These are phyloP conservation scores for Cadophora malorum DNA, from an alignment of 2,329 filamentous ascomycete genomes.

Conservation along the genomic window DNA sequence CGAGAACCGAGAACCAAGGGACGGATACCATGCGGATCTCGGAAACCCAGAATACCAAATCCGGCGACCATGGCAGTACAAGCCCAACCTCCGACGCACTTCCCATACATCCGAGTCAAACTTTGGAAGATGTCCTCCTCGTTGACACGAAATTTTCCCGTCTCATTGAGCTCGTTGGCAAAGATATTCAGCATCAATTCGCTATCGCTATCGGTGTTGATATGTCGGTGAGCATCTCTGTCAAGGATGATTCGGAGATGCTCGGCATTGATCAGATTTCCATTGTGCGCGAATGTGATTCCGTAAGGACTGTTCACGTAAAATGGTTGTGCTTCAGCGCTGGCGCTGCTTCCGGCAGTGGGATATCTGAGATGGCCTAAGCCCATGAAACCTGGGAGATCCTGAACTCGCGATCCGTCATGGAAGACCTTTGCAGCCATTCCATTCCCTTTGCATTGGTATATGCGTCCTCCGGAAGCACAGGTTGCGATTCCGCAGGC, in stretches of 20 bases:
- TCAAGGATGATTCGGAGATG: conserved; percentile 64
- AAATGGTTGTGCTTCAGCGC: conserved; percentile 89
- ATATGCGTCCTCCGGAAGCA: conserved; percentile 78
- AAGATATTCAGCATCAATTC: conserved; percentile 91
- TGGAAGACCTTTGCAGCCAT: conserved; percentile 86
- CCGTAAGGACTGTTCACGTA: conserved; percentile 90
- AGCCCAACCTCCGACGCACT: conserved; percentile 77
- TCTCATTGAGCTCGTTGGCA: conserved; percentile 80
- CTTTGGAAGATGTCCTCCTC: conserved; percentile 77
- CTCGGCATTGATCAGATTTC: conserved; percentile 82
- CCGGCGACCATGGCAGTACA: conserved; percentile 83
- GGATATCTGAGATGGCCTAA: conserved; percentile 88
- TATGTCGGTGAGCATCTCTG: conserved; percentile 46
- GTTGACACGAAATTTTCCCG: conserved; percentile 81
- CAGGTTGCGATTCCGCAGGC: conserved; percentile 83
- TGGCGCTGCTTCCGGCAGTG: conserved; percentile 82
- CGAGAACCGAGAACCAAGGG: conserved; percentile 81
- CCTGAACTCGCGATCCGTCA: conserved; percentile 74
- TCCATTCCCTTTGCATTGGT: conserved; percentile 89
- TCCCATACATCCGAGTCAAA: conserved; percentile 73
- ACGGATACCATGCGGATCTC: conserved; percentile 81
- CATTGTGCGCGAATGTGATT: conserved; percentile 83
- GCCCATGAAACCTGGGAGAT: conserved; percentile 86
- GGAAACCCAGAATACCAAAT: conserved; percentile 81
- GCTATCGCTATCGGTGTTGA: conserved; percentile 86